Percentiles rank a stretch among this genome's conserved stretches.
Evolutionary conservation across 1,139 yeast species (phyloP).

Genomic region (Diutina pseudorugosa): DNA sequence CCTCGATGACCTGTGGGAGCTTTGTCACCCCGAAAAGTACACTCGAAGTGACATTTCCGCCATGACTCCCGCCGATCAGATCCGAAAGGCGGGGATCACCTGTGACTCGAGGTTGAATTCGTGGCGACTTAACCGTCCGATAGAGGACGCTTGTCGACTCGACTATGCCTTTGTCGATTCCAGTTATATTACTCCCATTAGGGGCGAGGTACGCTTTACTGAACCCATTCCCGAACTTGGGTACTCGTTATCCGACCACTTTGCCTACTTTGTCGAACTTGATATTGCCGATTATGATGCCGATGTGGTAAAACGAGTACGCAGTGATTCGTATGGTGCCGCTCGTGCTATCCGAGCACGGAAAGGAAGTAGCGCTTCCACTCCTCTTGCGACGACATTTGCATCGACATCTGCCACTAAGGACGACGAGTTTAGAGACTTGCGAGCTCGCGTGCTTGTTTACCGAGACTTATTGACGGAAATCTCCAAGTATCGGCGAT

Average conservation of each 20-base stretch:
- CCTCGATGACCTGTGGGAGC: conserved; percentile 76
- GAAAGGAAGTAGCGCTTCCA: not conserved
- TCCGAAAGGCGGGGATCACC: conserved; percentile 67
- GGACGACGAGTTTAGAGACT: conserved; percentile 14
- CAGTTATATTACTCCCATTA: conserved; percentile 34
- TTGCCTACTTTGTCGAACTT: conserved; percentile 46
- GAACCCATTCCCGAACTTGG: conserved; percentile 50
- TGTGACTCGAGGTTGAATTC: conserved; percentile 83
- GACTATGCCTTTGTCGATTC: conserved; percentile 81
- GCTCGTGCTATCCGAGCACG: conserved; percentile 16
- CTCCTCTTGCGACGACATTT: conserved; percentile 3
- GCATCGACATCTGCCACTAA: conserved; percentile 4
- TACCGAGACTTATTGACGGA: conserved; percentile 47
- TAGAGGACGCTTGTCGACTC: conserved; percentile 73
- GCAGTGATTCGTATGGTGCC: not conserved
- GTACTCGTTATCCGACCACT: conserved; percentile 80
- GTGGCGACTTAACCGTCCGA: conserved; percentile 57
- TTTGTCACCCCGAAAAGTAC: conserved; percentile 25
- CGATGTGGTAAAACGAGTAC: not conserved
- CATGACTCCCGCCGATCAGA: conserved; percentile 57
- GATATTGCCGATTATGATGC: not conserved
- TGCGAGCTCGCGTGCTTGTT: conserved; percentile 11
- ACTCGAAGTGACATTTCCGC: conserved; percentile 28
- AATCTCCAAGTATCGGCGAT: conserved; percentile 40
- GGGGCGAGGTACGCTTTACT: conserved; percentile 61